Evolutionary conservation across 2,329 filamentous ascomycete genomes (phyloP), one percentile per base, ranked within the genome.

Genomic region (Colletotrichum theobromicola): DNA sequence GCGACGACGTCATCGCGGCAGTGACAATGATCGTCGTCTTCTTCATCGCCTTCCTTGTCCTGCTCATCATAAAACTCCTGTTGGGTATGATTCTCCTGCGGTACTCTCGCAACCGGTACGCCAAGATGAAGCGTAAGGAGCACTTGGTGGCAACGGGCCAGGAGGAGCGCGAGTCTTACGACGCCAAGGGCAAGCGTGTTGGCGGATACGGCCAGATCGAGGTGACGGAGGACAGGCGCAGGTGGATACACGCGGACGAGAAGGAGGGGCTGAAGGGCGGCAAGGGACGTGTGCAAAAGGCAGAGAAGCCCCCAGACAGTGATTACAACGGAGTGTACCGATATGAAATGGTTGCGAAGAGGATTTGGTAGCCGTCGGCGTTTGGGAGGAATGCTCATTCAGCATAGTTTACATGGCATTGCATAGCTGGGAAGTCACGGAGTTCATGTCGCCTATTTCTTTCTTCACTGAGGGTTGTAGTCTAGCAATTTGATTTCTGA

Each of bases 291-390:
- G 90, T 90, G 75, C 90, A 91, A 77, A 92, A 90, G 77, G 88
- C 88, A 28, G 85, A 84, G 37, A 89, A 90, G 67, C 91, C 73
- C 24, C 77, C 77, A 2, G 81, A 82, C 3, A 77, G 74, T 5
- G 85, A 86, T 90, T 82, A 91, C 91, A 84, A 94, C 89, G 80
- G 91, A 86, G 82, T 95, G 92, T 76, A 91, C 89, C 89, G 97
- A 79, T 99, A 98, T 85, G 95, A 95, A 81, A 98, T 98, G 97
- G 93, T 95, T 79, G 95, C 95, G 1, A 98, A 98, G 89, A 90
- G 97, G 82, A 99, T 99, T 79, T 99, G 97, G 97, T 98, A 84
- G 77, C 18, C 42, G 37, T 61, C 21, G 42, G 66, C 35, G 26
- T 64, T 18, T 30, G 15, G 37, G 8, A 13, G 42, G 42, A 50